Evolutionary conservation across 176 grass and related monocot genomes (phyloP), one percentile per base, ranked within the genome.

Genomic region (Metroxylon sagu): DNA sequence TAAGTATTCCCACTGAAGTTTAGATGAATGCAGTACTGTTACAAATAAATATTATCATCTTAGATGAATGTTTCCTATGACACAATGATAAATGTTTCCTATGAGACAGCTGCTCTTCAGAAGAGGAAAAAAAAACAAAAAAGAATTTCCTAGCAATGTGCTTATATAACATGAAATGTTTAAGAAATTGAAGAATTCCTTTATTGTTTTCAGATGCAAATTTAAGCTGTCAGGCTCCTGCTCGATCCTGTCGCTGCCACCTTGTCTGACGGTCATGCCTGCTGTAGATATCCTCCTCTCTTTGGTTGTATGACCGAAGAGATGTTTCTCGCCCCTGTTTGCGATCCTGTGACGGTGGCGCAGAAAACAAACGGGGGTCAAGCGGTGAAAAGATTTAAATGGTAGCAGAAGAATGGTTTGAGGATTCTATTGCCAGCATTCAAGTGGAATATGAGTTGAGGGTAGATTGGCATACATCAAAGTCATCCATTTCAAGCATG

Each of bases 401-500:
- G 54, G 16, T 1, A 25, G 39, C 52, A 60, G 4, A 25, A 21
- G 18, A 26, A 31, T 16, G 16, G 27, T 19, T 4, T 18, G 49
- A 50, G 51, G 14, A 74, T 29, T 69, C 18, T 4, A 54, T 50
- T 53, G 16, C 30, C 5, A 31, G 30, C 30, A 31, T 6, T 31
- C 30, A 31, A 31, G 30, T 31, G 30, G 30, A 31, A 31, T 31
- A 31, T 35, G 31, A 35, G 31, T 35, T 35, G 31, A 68, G 1
- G 8, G 29, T 26, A 19, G 16, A 35, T 35, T 60, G 26, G 52
- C 69, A 19, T 87, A 90, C 91, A 29, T 90, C 83, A 77, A 73
- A 67, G 23, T 80, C 86, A 43, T 96, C 83, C 87, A 90, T 88
- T 82, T 97, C 81, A 4, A 97, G 92, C 81, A 97, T 91, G 23